Base-by-base conservation (phyloP, 257 asterid genomes). In the Nicotiana undulata region DNA sequence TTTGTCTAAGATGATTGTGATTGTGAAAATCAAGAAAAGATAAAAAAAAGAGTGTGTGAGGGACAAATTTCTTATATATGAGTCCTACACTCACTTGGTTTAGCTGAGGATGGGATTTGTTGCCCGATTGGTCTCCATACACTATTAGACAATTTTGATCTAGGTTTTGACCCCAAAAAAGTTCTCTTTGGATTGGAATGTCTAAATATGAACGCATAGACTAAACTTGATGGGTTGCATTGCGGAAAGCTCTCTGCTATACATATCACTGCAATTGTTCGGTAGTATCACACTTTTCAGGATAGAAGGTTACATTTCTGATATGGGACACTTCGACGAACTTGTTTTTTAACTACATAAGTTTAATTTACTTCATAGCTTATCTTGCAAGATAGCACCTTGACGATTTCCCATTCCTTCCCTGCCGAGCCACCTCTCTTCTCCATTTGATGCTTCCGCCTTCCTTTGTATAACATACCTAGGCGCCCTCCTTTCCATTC, bases 151-250 rank as follows among this genome's bases (percentile, higher is more conserved):
- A 40, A 8, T 37, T 68, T 67, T 40, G 12, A 7, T 37, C 76
- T n/a, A 68, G 28, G 76, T 18, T n/a, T n/a, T 70, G 77, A 70
- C 76, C 76, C 76, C 31, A 40, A 68, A 67, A 68, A 40, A 11
- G 22, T 51, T 53, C 34, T 20, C 12, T 44, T 44, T 44, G 77
- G 13, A 20, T 70, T 13, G 59, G 37, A 11, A 44, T 12, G 16
- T 70, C 18, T 3, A 11, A 11, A 44, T 44, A 44, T 70, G 22
- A 20, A 44, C 13, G 44, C 58, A 22, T 22, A 44, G 22, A 22
- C 13, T 44, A 44, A 70, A 70, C 15, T 12, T 44, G 68, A 17
- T 72, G 24, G 60, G 22, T 72, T 22, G 7, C 15, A 72, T 18
- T 46, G 59, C 13, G 59, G 77, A 44, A 44, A 70, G 8, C 7